Conservation (phyloP, 192 early-diverging fungal genomes). For the Pilobolus umbonatus region DNA sequence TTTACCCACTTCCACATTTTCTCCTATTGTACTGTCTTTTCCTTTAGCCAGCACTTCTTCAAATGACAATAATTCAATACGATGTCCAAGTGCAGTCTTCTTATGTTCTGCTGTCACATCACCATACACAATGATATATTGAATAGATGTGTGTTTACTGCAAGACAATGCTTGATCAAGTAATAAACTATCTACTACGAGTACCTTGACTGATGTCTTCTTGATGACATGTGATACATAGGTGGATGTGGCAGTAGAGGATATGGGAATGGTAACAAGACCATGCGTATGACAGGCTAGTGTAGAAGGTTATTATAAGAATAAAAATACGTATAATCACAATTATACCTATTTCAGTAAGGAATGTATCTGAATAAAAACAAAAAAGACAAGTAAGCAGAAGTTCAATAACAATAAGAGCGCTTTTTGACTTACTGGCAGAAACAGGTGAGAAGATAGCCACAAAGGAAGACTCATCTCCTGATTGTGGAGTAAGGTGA, state of each 20-base stretch:
- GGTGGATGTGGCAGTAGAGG: conserved; percentile 16
- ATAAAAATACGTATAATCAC: neutral
- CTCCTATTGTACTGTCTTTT: neutral
- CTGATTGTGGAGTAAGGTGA: conserved; percentile 19
- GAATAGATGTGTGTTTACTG: conserved; percentile 3
- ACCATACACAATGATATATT: conserved; percentile 26
- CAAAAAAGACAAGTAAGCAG: neutral
- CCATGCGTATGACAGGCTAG: conserved; percentile 21
- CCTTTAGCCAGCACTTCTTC: conserved; percentile 14
- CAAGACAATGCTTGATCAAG: conserved; percentile 3
- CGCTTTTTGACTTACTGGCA: conserved; percentile 37
- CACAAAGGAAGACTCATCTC: conserved; percentile 29
- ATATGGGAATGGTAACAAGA: conserved; percentile 28
- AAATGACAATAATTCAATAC: conserved; percentile 17
- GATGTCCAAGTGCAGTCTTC: neutral
- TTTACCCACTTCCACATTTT: conserved; percentile 24
- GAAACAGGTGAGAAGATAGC: conserved; percentile 32
- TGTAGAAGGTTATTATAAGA: neutral
- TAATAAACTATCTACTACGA: neutral
- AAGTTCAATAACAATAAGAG: neutral
- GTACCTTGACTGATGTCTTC: conserved; percentile 8
- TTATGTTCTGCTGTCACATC: conserved; percentile 3
- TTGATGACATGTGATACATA: conserved; percentile 23
- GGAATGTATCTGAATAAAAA: conserved; percentile 14
- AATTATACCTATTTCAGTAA: conserved; percentile 12